Conservation (phyloP, 2,329 filamentous ascomycete species). For the Pseudonectria buxi region DNA sequence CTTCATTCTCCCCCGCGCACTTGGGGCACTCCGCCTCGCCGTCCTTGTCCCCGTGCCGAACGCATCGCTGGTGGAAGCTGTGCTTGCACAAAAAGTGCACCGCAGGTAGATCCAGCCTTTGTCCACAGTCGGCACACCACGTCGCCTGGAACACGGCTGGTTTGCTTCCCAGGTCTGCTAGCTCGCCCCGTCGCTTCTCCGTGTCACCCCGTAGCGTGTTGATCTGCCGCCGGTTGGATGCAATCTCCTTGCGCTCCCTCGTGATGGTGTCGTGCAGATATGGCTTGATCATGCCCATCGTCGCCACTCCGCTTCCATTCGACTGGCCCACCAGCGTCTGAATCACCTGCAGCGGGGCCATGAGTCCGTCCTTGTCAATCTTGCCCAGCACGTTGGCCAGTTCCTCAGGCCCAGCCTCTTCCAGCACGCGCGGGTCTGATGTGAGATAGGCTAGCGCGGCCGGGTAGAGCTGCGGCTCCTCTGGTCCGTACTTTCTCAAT, state of each 20-base stretch:
- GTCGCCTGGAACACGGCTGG: slow-evolving; percentile 87
- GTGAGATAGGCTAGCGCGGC: slow-evolving; percentile 91
- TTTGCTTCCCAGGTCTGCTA: slow-evolving; percentile 68
- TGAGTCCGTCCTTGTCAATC: slow-evolving; percentile 84
- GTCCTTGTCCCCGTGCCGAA: slow-evolving; percentile 50
- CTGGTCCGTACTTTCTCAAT: slow-evolving; percentile 80
- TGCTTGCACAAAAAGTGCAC: slow-evolving; percentile 98
- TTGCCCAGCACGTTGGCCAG: slow-evolving; percentile 72
- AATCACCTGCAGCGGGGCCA: slow-evolving; percentile 94
- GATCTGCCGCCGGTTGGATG: slow-evolving; percentile 70
- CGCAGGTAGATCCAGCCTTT: slow-evolving; percentile 73
- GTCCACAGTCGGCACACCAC: slow-evolving; percentile 75
- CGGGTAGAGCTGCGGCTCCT: slow-evolving; percentile 87
- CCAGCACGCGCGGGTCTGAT: slow-evolving; percentile 70
- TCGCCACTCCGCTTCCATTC: slow-evolving; percentile 59
- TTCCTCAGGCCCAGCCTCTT: slow-evolving; percentile 78
- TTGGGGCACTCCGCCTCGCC: slow-evolving; percentile 74
- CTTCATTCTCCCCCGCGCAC: slow-evolving; percentile 77
- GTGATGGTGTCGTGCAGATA: slow-evolving; percentile 87
- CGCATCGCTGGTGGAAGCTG: slow-evolving; percentile 87
- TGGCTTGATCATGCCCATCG: slow-evolving; percentile 93
- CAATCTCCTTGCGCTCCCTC: slow-evolving; percentile 81
- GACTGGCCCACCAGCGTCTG: slow-evolving; percentile 72
- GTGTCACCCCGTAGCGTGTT: slow-evolving; percentile 80
- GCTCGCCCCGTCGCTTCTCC: slow-evolving; percentile 68